phyloP scores from a whole-genome alignment of 2,329 filamentous ascomycete genomes.

The Fusarium albosuccineum region DNA sequence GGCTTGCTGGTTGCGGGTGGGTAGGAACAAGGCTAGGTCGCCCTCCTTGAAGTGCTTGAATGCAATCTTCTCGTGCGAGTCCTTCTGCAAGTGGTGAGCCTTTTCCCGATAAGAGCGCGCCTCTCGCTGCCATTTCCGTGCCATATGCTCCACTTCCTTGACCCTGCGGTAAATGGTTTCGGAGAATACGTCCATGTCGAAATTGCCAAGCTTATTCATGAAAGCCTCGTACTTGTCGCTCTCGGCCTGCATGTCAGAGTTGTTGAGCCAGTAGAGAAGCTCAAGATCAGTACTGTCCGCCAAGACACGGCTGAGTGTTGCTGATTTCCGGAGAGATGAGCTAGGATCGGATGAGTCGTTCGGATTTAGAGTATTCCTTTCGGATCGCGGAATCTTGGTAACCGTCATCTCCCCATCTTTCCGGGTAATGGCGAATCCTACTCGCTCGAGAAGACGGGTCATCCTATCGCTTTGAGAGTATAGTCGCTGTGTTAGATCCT shows the following conservation, averaged over 20 bases:
- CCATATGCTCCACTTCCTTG: conserved; percentile 93
- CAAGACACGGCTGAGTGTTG: conserved; percentile 66
- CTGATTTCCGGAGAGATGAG: conserved; percentile 66
- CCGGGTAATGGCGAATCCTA: conserved; percentile 85
- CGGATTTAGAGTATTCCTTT: conserved; percentile 67
- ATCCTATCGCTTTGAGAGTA: conserved; percentile 88
- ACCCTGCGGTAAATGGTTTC: conserved; percentile 90
- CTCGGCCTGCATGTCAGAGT: conserved; percentile 74
- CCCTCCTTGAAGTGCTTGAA: conserved; percentile 97
- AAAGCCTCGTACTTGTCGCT: conserved; percentile 80
- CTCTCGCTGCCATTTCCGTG: conserved; percentile 93
- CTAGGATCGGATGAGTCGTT: conserved; percentile 70
- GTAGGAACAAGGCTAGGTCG: conserved; percentile 92
- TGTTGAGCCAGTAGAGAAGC: conserved; percentile 86
- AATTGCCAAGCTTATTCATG: conserved; percentile 78
- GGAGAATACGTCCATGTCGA: conserved; percentile 86
- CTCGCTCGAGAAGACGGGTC: conserved; percentile 83
- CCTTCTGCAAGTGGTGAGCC: conserved; percentile 82
- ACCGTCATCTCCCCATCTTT: conserved; percentile 80
- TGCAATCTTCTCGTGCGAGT: conserved; percentile 95
- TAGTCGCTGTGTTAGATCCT: conserved; percentile 85
- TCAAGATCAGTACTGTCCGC: conserved; percentile 76
- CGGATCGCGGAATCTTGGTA: conserved; percentile 75
- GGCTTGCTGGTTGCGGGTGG: conserved; percentile 92
- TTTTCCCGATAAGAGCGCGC: conserved; percentile 89